These are phyloP conservation scores for Colletotrichum australisinense DNA, from an alignment of 2,329 filamentous ascomycete species.

Conservation along the genomic window DNA sequence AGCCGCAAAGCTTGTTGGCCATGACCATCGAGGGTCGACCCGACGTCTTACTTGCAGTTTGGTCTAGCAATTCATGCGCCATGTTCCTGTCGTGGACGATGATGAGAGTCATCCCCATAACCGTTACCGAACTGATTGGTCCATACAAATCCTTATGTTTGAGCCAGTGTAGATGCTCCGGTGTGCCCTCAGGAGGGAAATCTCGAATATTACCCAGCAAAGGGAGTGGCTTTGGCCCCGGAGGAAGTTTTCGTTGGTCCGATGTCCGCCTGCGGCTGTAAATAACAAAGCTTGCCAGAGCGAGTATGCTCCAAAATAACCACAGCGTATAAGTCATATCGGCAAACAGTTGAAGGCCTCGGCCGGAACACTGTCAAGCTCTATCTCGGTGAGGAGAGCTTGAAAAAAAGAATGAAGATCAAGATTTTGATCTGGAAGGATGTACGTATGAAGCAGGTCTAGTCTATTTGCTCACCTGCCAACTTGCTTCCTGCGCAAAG, in stretches of 20 bases:
- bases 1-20: slow-evolving; percentile 43
- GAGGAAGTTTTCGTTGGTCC: slow-evolving; percentile 48
- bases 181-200: slow-evolving; percentile 50
- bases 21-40: slow-evolving; percentile 43
- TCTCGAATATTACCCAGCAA: slow-evolving; percentile 62
- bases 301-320: too few species aligned
- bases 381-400: too few species aligned
- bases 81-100: slow-evolving; percentile 51
- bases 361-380: too few species aligned
- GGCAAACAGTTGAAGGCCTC: too few species aligned
- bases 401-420: too few species aligned
- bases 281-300: too few species aligned
- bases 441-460: too few species aligned
- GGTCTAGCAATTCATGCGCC: slow-evolving; percentile 50
- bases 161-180: slow-evolving; percentile 54
- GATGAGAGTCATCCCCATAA: slow-evolving; percentile 53
- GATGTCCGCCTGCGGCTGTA: too few species aligned
- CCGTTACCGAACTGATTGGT: slow-evolving; percentile 51
- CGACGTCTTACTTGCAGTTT: slow-evolving; percentile 47
- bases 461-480: too few species aligned
- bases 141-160: slow-evolving; percentile 53
- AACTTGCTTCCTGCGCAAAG: too few species aligned
- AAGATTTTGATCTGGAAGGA: too few species aligned
- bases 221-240: slow-evolving; percentile 60
- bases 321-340: too few species aligned